Evolutionary conservation across 1,139 yeast genomes (phyloP).

Genomic region (Ogataea hybrid): DNA sequence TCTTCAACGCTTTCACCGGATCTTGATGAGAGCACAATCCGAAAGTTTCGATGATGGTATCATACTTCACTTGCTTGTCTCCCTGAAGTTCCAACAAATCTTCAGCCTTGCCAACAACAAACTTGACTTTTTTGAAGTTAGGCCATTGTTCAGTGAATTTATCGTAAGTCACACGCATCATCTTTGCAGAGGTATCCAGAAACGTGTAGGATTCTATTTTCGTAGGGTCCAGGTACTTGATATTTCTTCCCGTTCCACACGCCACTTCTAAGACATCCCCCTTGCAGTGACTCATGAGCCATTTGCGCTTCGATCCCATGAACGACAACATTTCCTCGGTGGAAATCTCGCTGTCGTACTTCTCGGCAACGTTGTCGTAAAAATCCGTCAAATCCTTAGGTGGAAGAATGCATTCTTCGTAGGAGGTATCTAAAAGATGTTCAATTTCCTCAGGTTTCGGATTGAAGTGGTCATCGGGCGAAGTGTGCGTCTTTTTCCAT

Average conservation of each 20-base stretch:
- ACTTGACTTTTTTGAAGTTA: constrained; percentile 67
- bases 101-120: constrained; percentile 92
- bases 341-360: constrained; percentile 78
- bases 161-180: constrained; percentile 79
- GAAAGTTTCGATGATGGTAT: constrained; percentile 89
- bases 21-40: constrained; percentile 96
- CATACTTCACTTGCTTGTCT: constrained; percentile 54
- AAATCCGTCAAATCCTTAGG: constrained; percentile 82
- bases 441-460: constrained; percentile 41
- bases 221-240: constrained; percentile 65
- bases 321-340: constrained; percentile 84
- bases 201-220: constrained; percentile 72
- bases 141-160: constrained; percentile 72
- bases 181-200: constrained; percentile 76
- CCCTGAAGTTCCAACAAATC: constrained; percentile 55
- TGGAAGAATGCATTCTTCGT: constrained; percentile 44
- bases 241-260: constrained; percentile 94
- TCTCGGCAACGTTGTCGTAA: constrained; percentile 74
- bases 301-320: constrained; percentile 78
- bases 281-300: constrained; percentile 73
- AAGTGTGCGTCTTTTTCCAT: constrained; percentile 36
- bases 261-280: constrained; percentile 95
- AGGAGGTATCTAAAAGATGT: constrained; percentile 33
- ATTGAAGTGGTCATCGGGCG: constrained; percentile 23
- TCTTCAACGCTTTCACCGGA: constrained; percentile 77